Conservation (phyloP, 768 basidiomycete genomes). For the Phanerodontia chrysosporium region DNA sequence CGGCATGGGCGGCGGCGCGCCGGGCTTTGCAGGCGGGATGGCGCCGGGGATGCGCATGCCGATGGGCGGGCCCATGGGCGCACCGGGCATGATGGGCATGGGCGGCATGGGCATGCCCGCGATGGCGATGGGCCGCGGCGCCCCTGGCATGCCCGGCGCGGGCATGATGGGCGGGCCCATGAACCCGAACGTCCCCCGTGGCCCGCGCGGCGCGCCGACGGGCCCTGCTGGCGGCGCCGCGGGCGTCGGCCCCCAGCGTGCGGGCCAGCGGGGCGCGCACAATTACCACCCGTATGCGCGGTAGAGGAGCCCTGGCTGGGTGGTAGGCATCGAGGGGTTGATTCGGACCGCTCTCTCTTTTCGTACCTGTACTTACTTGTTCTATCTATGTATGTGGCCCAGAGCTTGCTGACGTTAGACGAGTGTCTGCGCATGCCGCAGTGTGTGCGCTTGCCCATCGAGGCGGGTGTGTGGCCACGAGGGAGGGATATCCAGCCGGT, state of each 20-base stretch:
- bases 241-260: conserved; percentile 69
- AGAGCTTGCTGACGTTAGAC: not conserved
- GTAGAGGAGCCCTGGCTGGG: conserved; percentile 31
- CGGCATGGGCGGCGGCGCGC: conserved; percentile 32
- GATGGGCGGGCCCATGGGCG: conserved; percentile 36
- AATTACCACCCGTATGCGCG: conserved; percentile 84
- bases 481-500: no score
- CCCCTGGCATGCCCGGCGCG: conserved; percentile 11
- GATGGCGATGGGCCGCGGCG: conserved; percentile 13
- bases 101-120: conserved; percentile 24
- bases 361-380: not conserved
- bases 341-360: not conserved
- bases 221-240: conserved; percentile 44
- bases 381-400: not conserved
- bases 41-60: conserved; percentile 25
- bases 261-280: conserved; percentile 69
- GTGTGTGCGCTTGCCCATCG: no score
- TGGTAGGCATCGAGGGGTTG: not conserved
- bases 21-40: conserved; percentile 33
- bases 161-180: conserved; percentile 17
- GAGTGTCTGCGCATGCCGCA: no score
- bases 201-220: conserved; percentile 55
- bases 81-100: conserved; percentile 33
- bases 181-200: conserved; percentile 43
- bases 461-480: no score